Evolutionary conservation across 306 rosid genomes (phyloP).

Genomic region (Malus sieversii): DNA sequence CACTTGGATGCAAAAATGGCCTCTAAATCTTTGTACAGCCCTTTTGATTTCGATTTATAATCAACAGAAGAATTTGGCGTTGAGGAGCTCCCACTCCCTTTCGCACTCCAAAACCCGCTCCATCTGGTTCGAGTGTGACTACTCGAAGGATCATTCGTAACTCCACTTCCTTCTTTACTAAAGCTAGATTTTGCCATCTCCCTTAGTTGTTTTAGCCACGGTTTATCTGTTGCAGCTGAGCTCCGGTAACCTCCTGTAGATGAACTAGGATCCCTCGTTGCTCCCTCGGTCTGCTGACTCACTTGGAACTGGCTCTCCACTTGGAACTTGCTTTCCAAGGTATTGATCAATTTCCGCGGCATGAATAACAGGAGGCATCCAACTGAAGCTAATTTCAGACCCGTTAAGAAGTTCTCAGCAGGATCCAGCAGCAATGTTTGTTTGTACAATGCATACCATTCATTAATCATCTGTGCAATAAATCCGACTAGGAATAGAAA

Average conservation of each 20-base stretch:
- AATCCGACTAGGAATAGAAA: conserved; percentile 55
- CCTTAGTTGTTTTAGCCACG: conserved; percentile 63
- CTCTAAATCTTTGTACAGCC: conserved; percentile 66
- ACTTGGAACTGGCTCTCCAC: conserved; percentile 30
- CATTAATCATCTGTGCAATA: conserved; percentile 49
- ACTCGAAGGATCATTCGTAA: conserved; percentile 60
- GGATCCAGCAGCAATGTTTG: conserved; percentile 58
- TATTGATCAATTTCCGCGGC: conserved; percentile 43
- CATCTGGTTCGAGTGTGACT: conserved; percentile 38
- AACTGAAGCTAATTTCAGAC: conserved; percentile 51
- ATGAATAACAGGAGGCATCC: conserved; percentile 54
- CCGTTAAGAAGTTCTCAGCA: conserved; percentile 35
- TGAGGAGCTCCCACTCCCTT: conserved; percentile 64
- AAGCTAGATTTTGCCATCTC: conserved; percentile 67
- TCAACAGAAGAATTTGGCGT: conserved; percentile 38
- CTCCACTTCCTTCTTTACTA: conserved; percentile 47
- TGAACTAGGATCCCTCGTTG: conserved; percentile 8
- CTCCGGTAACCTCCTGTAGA: conserved; percentile 21
- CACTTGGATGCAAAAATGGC: conserved; percentile 86
- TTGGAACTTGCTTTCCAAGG: conserved; percentile 47
- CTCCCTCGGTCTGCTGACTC: conserved; percentile 22
- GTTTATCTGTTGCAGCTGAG: conserved; percentile 43
- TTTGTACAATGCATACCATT: conserved; percentile 67
- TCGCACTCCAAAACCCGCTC: conserved; percentile 60
- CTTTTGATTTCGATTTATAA: conserved; percentile 44